Conservation (phyloP, 2,329 filamentous ascomycete species). For the Colletotrichum sp. region DNA sequence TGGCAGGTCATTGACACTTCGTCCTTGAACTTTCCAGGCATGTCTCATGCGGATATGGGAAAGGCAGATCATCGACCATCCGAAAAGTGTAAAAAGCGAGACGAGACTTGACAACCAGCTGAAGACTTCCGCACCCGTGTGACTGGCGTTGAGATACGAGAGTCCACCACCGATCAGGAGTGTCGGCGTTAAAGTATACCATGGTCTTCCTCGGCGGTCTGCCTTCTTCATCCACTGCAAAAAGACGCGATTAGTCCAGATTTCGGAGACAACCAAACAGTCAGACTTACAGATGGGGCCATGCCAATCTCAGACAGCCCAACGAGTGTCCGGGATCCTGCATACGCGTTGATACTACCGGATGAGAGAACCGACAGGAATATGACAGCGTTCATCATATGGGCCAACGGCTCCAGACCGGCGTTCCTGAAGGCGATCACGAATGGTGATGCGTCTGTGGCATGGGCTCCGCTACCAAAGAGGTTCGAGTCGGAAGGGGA, state of each 20-base stretch:
- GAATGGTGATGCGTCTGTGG: slow-evolving; percentile 49
- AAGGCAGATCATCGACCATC: slow-evolving; percentile 47
- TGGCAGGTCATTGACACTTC: slow-evolving; percentile 36
- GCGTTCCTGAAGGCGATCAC: slow-evolving; percentile 47
- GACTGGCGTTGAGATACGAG: slow-evolving; percentile 47
- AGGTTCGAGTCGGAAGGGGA: slow-evolving; percentile 40
- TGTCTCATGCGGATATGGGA: slow-evolving; percentile 45
- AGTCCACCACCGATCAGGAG: slow-evolving; percentile 54
- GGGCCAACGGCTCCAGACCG: slow-evolving; percentile 41
- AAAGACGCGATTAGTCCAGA: background rate
- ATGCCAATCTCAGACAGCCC: slow-evolving; percentile 42
- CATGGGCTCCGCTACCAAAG: slow-evolving; percentile 36
- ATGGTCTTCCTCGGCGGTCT: background rate
- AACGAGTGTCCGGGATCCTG: slow-evolving; percentile 43
- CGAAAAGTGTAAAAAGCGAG: slow-evolving; percentile 46
- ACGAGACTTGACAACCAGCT: slow-evolving; percentile 51
- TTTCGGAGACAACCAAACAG: background rate
- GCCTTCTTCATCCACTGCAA: background rate
- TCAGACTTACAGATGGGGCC: slow-evolving; percentile 20
- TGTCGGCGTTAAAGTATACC: slow-evolving; percentile 42
- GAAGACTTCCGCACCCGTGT: slow-evolving; percentile 46
- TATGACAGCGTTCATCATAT: slow-evolving; percentile 54
- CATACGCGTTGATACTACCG: slow-evolving; percentile 46
- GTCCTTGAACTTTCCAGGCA: slow-evolving; percentile 44
- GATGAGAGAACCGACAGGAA: slow-evolving; percentile 50